Conservation (phyloP, 257 asterid genomes). For the Leptodermis oblonga region DNA sequence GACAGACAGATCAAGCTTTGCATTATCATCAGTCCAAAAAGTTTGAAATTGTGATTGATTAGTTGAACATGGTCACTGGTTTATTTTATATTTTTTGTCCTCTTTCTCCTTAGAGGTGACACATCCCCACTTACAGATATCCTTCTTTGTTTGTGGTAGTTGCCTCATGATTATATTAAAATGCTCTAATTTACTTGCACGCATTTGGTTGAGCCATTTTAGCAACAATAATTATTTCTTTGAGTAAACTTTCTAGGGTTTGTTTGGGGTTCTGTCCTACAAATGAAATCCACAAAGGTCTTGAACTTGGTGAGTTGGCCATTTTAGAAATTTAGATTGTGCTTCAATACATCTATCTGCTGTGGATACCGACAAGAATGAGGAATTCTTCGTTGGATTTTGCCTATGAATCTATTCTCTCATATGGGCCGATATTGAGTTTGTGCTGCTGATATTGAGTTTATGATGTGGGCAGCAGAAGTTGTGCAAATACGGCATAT, state of each 20-base stretch:
- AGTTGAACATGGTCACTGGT: background rate
- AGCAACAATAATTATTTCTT: background rate
- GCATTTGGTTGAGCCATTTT: background rate
- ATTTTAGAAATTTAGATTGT: background rate
- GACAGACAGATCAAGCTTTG: background rate
- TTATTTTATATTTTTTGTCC: background rate
- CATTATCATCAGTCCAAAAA: background rate
- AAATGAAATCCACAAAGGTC: background rate
- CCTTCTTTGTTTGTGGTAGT: background rate
- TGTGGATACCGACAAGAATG: background rate
- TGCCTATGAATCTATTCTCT: background rate
- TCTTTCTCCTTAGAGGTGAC: background rate
- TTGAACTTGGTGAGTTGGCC: background rate
- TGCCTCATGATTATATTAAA: background rate
- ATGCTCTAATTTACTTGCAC: background rate
- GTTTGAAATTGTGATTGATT: background rate
- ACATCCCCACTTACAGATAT: background rate
- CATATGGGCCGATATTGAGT: background rate
- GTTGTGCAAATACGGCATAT: too few relatives aligned
- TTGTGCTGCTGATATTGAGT: background rate
- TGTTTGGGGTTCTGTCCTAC: conserved; percentile 3
- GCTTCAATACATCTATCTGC: background rate
- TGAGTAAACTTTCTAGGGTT: background rate
- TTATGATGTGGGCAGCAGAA: background rate
- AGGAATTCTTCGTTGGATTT: background rate